A percentile compares a stretch with the other conserved stretches of the same genome.
Conservation (phyloP, 257 asterid species). For the Petunia secreta region DNA sequence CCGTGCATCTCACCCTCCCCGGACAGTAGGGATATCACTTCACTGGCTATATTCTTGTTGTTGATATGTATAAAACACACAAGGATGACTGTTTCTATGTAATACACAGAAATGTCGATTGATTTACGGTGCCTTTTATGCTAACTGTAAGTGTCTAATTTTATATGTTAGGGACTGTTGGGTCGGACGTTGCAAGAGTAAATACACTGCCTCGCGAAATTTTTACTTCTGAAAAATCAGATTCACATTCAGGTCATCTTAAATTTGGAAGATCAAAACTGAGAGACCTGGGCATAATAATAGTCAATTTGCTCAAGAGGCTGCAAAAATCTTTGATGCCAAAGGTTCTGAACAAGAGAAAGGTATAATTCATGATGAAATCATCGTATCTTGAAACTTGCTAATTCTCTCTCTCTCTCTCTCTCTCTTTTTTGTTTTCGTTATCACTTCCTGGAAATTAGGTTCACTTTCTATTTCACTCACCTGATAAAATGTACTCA, state of each 20-base stretch:
- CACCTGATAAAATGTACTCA: not conserved
- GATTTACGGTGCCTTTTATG: not conserved
- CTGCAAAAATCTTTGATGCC: slow-evolving; percentile 78
- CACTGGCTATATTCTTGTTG: not conserved
- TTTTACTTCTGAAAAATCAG: slow-evolving; percentile 45
- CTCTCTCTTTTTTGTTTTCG: not conserved
- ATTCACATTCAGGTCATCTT: slow-evolving; percentile 37
- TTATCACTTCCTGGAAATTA: not conserved
- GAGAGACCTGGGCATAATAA: slow-evolving; percentile 61
- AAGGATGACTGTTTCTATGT: not conserved
- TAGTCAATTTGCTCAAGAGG: slow-evolving; percentile 62
- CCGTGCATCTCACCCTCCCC: too few species aligned
- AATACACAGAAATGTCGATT: not conserved
- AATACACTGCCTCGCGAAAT: slow-evolving; percentile 56
- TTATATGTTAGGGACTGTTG: slow-evolving; percentile 52
- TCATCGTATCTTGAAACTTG: not conserved
- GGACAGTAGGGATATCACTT: not conserved
- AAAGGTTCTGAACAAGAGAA: slow-evolving; percentile 71
- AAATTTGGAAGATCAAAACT: slow-evolving; percentile 65
- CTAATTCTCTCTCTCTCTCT: not conserved
- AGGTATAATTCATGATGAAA: slow-evolving; percentile 48
- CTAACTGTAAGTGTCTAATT: slow-evolving; percentile 29
- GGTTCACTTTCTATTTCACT: slow-evolving; percentile 8
- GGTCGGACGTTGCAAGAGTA: slow-evolving; percentile 45
- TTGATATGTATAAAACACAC: not conserved